Percentiles rank a stretch among this genome's conserved stretches.
Conservation (phyloP, 148 eudicot genomes). For the Silene uniflora region DNA sequence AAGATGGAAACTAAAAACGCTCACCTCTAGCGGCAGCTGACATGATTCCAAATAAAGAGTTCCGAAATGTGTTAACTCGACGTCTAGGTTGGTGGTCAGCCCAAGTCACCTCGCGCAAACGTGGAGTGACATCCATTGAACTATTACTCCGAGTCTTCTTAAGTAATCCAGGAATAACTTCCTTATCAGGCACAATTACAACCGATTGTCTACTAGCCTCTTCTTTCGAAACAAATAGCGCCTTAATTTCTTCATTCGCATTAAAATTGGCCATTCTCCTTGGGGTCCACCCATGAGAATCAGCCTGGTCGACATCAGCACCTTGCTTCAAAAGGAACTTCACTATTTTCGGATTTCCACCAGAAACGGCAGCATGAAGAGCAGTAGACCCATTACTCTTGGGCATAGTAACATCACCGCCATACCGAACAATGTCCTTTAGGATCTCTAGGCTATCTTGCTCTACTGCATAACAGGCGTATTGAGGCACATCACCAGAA, state of each 20-base stretch:
- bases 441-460: constrained; percentile 56
- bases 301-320: constrained; percentile 50
- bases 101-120: constrained; percentile 27
- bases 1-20: constrained; percentile 6
- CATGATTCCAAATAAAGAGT: constrained; percentile 65
- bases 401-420: constrained; percentile 52
- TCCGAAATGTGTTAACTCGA: constrained; percentile 38
- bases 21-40: constrained; percentile 53
- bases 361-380: constrained; percentile 54
- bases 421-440: constrained; percentile 47
- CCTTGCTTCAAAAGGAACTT: constrained; percentile 59
- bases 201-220: constrained; percentile 16
- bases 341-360: constrained; percentile 49
- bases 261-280: constrained; percentile 44
- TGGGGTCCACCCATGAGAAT: constrained; percentile 56
- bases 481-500: constrained; percentile 52
- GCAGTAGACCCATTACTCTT: constrained; percentile 48
- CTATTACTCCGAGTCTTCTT: constrained; percentile 41
- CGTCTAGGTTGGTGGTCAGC: constrained; percentile 32
- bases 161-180: constrained; percentile 24
- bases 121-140: constrained; percentile 37
- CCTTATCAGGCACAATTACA: constrained; percentile 18
- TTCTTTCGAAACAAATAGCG: constrained; percentile 33
- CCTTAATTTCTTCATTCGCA: constrained; percentile 56
- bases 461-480: constrained; percentile 56